Base-by-base conservation (phyloP, 768 basidiomycete species). In the Russula abietina region DNA sequence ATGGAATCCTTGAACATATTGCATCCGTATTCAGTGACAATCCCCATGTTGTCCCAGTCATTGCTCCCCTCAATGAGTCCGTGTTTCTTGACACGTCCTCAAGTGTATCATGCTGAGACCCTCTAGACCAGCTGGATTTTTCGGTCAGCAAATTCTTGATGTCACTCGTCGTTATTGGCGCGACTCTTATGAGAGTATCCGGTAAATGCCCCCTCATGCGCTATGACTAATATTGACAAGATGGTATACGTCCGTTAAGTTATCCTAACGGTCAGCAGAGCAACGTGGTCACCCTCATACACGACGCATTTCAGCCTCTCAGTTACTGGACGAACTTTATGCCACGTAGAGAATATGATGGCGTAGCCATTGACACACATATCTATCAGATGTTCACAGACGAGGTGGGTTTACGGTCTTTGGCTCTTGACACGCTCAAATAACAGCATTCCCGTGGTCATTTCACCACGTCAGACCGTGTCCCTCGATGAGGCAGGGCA, bases 31-130 rank as follows among this genome's bases (percentile, higher is more conserved):
- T 83, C 70, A 79, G 79, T 33, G 73, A 75, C 66, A 78, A 82
- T 64, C 69, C 78, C 2, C 68, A 78, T 26, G 81, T 83, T 17
- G 89, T 90, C 0, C 73, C 88, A 1, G 75, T 78, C 52, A 91
- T 93, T 60, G 88, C 86, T 24, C 84, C 90, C 1, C 69, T 93
- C 68, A 93, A 93, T 68, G 91, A 93, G 89, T 91, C 66, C 28
- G 76, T 70, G 24, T 45, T 38, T 17, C 4, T 4, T 28, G 17
- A 22, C 36, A 1, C n/a, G 14, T 26, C 41, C 14, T 48, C 7
- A 7, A 17, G 57, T 14, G 19, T 24, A 45, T 60, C 38, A 6
- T 9, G 11, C 41, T 54, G 26, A 55, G 14, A 54, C n/a, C 9
- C 32, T 54, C 38, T 65, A 91, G 89, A 71, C 89, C 89, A 19